phyloP scores from a whole-genome alignment of 2,329 filamentous ascomycete genomes.

The Sphaerulina musiva region DNA sequence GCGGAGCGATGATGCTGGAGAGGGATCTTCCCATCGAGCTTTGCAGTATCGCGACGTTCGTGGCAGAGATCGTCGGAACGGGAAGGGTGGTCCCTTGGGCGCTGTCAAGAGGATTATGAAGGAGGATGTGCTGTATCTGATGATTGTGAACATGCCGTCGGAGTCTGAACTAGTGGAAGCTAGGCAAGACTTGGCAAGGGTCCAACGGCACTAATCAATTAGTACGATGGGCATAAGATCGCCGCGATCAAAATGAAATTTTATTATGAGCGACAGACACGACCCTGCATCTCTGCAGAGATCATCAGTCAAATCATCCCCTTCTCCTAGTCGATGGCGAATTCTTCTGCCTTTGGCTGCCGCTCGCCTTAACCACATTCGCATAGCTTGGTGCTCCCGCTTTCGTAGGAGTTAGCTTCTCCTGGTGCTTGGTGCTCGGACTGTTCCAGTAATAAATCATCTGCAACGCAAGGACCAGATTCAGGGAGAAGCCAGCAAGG shows the following conservation, averaged over 20 bases:
- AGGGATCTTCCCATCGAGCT: neutral
- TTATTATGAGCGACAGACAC: too few relatives aligned
- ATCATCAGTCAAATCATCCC: neutral
- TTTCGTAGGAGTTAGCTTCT: conserved; percentile 37
- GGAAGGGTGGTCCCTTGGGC: conserved; percentile 42
- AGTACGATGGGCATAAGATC: neutral
- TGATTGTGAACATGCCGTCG: conserved; percentile 45
- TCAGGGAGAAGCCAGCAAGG: conserved; percentile 83
- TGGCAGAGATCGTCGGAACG: neutral
- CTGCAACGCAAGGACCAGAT: conserved; percentile 76
- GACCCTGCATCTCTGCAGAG: neutral
- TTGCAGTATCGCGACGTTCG: neutral
- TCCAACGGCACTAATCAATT: neutral
- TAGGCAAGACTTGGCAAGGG: conserved; percentile 18
- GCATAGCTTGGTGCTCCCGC: conserved; percentile 30
- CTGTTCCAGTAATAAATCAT: conserved; percentile 96
- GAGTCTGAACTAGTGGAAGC: conserved; percentile 38
- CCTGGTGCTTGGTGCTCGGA: conserved; percentile 35
- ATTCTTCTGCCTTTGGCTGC: conserved; percentile 34
- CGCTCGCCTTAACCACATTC: conserved; percentile 28
- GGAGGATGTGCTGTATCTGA: conserved; percentile 42
- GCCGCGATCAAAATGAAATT: too few relatives aligned
- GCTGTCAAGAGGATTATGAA: conserved; percentile 16
- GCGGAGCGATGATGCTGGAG: neutral
- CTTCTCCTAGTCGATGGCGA: conserved; percentile 16